Evolutionary conservation across 73 alveolate species (phyloP), one percentile per base, ranked within the genome.

Genomic region (Tetrahymena borealis): DNA sequence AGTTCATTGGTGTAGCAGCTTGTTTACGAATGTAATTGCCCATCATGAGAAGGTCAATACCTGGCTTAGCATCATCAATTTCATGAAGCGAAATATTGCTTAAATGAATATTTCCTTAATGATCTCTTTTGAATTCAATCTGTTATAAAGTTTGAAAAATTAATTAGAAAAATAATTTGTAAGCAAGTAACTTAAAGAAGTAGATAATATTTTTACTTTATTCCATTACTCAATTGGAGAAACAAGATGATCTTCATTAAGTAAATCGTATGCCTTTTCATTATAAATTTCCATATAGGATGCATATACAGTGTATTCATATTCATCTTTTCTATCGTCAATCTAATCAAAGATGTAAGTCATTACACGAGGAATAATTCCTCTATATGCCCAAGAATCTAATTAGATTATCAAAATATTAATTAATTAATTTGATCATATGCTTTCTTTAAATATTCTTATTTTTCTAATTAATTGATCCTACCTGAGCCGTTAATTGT

Each of bases 201-300:
- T n/a, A 60, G 28, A 40, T 13, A 43, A 41, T 13, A 32, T 38
- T 9, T 7, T 13, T 41, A 32, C 28, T 96, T 98, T 98, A 91
- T 94, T 97, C 99, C 99, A 98, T 90, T 97, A 96, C 78, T 97
- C 99, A 39, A 98, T 93, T 38, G 98, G 97, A 10, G 91, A 43
- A 90, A 97, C 98, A 78, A 96, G 95, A 91, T 98, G 99, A 9
- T 96, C 94, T 92, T 96, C 94, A 91, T 98, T 99, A 40, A 98
- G 96, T 37, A 98, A 93, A 94, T 98, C 99, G 95, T 97, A 98
- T 7, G 99, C 99, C 90, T 95, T 96, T 95, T 98, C 99, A 93
- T 98, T 98, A 95, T 98, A 98, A 39, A 98, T 98, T 95, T 98
- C 99, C 95, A 98, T 95, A 95, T 96, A 98, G 91, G 99, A 96